Base-by-base conservation (phyloP, 768 basidiomycete genomes). In the Harrya chromipes region DNA sequence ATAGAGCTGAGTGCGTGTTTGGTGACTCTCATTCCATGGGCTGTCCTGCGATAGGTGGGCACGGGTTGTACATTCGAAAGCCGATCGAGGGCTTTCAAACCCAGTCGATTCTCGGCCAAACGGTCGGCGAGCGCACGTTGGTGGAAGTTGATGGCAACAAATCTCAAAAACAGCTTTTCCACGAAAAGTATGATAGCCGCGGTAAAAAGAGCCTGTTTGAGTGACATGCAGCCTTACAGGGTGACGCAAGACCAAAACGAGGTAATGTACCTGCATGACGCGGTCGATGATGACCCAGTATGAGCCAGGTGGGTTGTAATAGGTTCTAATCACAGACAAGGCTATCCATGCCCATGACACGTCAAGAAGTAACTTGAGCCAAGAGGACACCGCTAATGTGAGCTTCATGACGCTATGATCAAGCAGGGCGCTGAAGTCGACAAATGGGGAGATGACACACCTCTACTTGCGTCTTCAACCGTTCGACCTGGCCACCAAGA, bases 91-190 rank as follows among this genome's bases (percentile, higher is more conserved):
- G 84, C 85, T 57, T 77, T 81, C 26, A 90, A 71, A 9, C 83
- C 88, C 33, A 85, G 68, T 27, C 76, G 76, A 56, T 90, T 90
- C 65, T 87, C 86, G 8, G 73, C 71, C 14, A 90, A 68, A 33
- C 87, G 82, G 47, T 90, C 87, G 10, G 85, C 81, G 19, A 90
- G 77, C 2, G 87, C 86, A 47, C 79, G 85, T 54, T 81, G 76
- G 63, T 90, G 87, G 63, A 90, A 91, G 56, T 81, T 86, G 69
- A 89, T 89, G 24, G 89, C 87, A 39, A 90, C 81, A 52, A 83
- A 82, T 58, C 83, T 85, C 27, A 91, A 65, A 64, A 85, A 82
- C 33, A 86, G 64, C 63, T 80, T 82, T 61, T 82, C 80, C 24
- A 64, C 72, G 12, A 81, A 70, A 1, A 81, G 60, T 40, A 81